Evolutionary conservation across 805 yeast species (phyloP).

Genomic region (Peterozyma toletana): DNA sequence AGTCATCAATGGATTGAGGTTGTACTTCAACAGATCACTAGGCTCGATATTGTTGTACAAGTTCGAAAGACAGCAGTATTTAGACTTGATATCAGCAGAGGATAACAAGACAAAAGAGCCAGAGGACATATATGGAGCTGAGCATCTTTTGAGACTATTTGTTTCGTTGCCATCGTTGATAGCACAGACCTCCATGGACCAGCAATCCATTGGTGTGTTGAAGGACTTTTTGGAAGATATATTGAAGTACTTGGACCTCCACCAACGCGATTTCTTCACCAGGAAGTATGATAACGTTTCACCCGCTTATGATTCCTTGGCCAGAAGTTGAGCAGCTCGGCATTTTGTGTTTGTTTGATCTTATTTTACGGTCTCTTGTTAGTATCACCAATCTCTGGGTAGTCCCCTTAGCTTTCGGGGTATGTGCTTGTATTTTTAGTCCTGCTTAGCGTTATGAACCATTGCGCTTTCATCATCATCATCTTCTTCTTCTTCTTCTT

Average conservation of each 20-base stretch:
- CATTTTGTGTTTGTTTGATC: no score
- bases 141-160: slow-evolving; percentile 72
- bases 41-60: slow-evolving; percentile 67
- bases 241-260: slow-evolving; percentile 40
- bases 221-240: slow-evolving; percentile 48
- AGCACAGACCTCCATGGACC: slow-evolving; percentile 73
- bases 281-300: slow-evolving; percentile 42
- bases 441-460: no score
- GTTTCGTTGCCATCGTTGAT: slow-evolving; percentile 80
- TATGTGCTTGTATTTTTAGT: no score
- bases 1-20: slow-evolving; percentile 58
- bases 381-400: no score
- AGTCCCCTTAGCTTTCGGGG: no score
- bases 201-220: slow-evolving; percentile 53
- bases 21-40: slow-evolving; percentile 69
- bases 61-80: slow-evolving; percentile 70
- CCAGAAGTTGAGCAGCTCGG: slow-evolving; percentile 10
- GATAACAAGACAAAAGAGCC: slow-evolving; percentile 21
- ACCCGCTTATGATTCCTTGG: slow-evolving; percentile 36
- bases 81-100: slow-evolving; percentile 29
- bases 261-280: slow-evolving; percentile 28
- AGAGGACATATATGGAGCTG: slow-evolving; percentile 64
- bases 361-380: no score
- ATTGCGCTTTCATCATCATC: no score
- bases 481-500: no score